Evolutionary conservation across 2,329 filamentous ascomycete genomes (phyloP), one percentile per base, ranked within the genome.

Genomic region (Zasmidium angulare): DNA sequence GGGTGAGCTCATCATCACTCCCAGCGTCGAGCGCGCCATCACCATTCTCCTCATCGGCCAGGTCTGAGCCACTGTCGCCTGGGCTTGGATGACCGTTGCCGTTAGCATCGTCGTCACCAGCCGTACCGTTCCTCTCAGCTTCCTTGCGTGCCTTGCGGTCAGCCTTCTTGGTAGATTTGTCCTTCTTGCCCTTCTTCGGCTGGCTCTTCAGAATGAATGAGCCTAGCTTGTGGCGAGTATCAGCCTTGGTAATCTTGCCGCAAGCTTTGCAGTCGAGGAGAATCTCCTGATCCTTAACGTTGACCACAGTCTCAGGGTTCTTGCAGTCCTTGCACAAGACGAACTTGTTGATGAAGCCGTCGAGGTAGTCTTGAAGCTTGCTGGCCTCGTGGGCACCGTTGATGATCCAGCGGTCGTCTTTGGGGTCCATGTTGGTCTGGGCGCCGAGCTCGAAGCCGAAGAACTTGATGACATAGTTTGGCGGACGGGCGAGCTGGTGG

Each of bases 271-370:
- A 99, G 80, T 99, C 95, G 68, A 98, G 87, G 64, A 91, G 79
- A 76, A 99, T 98, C 75, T 85, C 87, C 56, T 89, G 91, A 71
- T 97, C 93, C 80, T 96, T 97, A 84, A 98, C 91, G 74, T 89
- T 86, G 73, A 98, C 89, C 67, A 96, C 93, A 67, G 95, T 99
- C 84, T 99, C 95, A 36, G 95, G 95, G 78, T 99, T 99, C 87
- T 96, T 96, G 89, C 95, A 99, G 78, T 96, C 93, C 83, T 96
- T 96, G 90, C 95, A 99, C 66, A 99, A 92, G 72, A 99, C 95
- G 69, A 98, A 99, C 81, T 91, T 96, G 83, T 88, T 85, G 81
- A 99, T 99, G 85, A 99, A 99, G 71, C 93, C 93, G 76, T 98
- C 93, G 51, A 99, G 90, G 71, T 97, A 93, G 76, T 98, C 95